These are phyloP conservation scores for Rhododendron henanense DNA, from an alignment of 148 eudicot genomes.

Conservation along the genomic window DNA sequence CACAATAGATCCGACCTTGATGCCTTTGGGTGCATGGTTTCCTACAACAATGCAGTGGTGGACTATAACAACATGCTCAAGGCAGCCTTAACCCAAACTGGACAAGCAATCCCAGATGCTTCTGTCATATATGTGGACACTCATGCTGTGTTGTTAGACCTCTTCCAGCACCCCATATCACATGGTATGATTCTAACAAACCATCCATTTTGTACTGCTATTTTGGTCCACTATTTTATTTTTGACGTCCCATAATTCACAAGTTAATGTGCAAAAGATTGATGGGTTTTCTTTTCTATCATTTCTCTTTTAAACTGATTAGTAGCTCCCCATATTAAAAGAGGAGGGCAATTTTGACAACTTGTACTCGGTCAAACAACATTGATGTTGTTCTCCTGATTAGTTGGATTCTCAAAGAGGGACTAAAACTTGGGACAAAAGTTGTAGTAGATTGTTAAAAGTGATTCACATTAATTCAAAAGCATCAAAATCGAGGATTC, in stretches of 20 bases:
- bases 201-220: neutral
- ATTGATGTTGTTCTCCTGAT: neutral
- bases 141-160: slow-evolving; percentile 62
- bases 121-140: slow-evolving; percentile 58
- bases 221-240: neutral
- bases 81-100: slow-evolving; percentile 33
- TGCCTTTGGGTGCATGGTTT: slow-evolving; percentile 53
- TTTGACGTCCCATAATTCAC: neutral
- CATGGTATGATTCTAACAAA: slow-evolving; percentile 42
- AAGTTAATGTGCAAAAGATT: neutral
- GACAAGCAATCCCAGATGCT: slow-evolving; percentile 44
- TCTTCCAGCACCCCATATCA: slow-evolving; percentile 62
- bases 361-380: neutral
- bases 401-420: neutral
- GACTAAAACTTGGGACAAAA: neutral
- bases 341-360: neutral
- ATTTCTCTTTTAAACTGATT: neutral
- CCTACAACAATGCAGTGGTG: slow-evolving; percentile 62
- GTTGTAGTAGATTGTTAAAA: neutral
- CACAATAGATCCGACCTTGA: slow-evolving; percentile 56
- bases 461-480: neutral
- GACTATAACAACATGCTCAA: slow-evolving; percentile 70
- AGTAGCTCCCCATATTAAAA: neutral
- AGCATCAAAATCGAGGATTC: neutral
- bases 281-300: neutral